Percentiles rank a stretch among this genome's conserved stretches.
phyloP scores from a whole-genome alignment of 2,329 filamentous ascomycete genomes.

The Coniochaeta sp. region DNA sequence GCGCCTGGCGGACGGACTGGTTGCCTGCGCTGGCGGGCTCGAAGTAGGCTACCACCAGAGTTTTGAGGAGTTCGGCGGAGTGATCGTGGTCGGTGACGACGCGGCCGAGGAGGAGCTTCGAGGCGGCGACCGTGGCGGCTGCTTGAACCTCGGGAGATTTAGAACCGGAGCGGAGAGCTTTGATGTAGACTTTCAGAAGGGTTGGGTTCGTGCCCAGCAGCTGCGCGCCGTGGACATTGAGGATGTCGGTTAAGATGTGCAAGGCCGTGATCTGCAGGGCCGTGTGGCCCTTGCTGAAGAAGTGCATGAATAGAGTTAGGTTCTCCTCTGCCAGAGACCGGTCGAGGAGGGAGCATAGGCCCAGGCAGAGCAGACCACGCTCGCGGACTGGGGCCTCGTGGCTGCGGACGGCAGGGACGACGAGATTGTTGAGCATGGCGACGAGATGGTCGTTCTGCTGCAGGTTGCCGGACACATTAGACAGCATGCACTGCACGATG shows the following conservation, averaged over 20 bases:
- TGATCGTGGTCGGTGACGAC: slow-evolving; percentile 65
- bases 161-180: slow-evolving; percentile 66
- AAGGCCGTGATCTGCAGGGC: slow-evolving; percentile 82
- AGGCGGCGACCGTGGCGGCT: slow-evolving; percentile 71
- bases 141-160: slow-evolving; percentile 70
- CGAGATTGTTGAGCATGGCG: slow-evolving; percentile 95
- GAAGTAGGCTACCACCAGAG: slow-evolving; percentile 81
- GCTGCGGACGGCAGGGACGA: slow-evolving; percentile 89
- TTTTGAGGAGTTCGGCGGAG: slow-evolving; percentile 70
- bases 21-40: slow-evolving; percentile 76
- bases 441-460: slow-evolving; percentile 89
- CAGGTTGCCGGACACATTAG: slow-evolving; percentile 81
- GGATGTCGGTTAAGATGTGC: slow-evolving; percentile 87
- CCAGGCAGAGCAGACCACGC: slow-evolving; percentile 80
- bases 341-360: slow-evolving; percentile 84
- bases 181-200: slow-evolving; percentile 78
- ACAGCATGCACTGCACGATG: slow-evolving; percentile 94
- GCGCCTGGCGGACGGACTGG: slow-evolving; percentile 73
- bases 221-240: slow-evolving; percentile 80
- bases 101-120: slow-evolving; percentile 77
- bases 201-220: slow-evolving; percentile 61
- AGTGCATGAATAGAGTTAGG: slow-evolving; percentile 86
- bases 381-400: slow-evolving; percentile 91
- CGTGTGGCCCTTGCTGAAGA: slow-evolving; percentile 88
- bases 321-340: slow-evolving; percentile 90